These are phyloP conservation scores for Sphaerosporella brunnea DNA, from an alignment of 495 filamentous ascomycete genomes.

Conservation along the genomic window DNA sequence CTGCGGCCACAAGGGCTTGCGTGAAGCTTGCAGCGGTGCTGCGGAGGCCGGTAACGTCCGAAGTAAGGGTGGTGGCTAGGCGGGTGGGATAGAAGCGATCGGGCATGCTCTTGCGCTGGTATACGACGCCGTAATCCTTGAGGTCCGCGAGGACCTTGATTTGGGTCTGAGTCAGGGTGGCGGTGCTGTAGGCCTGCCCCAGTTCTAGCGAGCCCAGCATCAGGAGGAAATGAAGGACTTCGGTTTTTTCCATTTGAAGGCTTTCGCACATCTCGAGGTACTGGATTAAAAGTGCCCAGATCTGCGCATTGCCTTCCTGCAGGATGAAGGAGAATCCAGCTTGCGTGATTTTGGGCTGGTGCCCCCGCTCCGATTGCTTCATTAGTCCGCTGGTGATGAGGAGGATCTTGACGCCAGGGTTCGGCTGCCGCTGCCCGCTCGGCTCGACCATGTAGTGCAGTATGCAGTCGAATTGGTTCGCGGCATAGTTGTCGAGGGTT, in stretches of 20 bases:
- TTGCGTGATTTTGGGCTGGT: slow-evolving; percentile 57
- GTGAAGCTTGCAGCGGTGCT: slow-evolving; percentile 39
- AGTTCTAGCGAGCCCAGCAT: slow-evolving; percentile 87
- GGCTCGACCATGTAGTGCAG: slow-evolving; percentile 83
- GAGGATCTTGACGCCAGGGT: slow-evolving; percentile 63
- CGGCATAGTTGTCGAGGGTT: slow-evolving; percentile 72
- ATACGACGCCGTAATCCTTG: slow-evolving; percentile 80
- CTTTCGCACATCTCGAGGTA: slow-evolving; percentile 75
- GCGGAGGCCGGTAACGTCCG: slow-evolving; percentile 53
- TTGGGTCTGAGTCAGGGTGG: slow-evolving; percentile 59
- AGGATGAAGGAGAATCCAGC: slow-evolving; percentile 84
- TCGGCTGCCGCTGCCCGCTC: slow-evolving; percentile 40
- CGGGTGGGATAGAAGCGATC: slow-evolving; percentile 80
- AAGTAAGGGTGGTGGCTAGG: slow-evolving; percentile 84
- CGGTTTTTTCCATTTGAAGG: slow-evolving; percentile 67
- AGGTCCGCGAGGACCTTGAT: slow-evolving; percentile 71
- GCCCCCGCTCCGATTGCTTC: slow-evolving; percentile 34
- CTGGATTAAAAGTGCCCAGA: slow-evolving; percentile 85
- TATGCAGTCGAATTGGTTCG: slow-evolving; percentile 84
- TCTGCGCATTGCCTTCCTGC: slow-evolving; percentile 87
- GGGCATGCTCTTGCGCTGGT: slow-evolving; percentile 35
- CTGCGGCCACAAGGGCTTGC: slow-evolving; percentile 37
- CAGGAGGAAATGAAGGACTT: slow-evolving; percentile 89
- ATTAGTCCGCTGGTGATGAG: slow-evolving; percentile 67
- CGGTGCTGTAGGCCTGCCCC: slow-evolving; percentile 70